Base-by-base conservation (phyloP, 345 rosid genomes). In the Eutrema japonicum region DNA sequence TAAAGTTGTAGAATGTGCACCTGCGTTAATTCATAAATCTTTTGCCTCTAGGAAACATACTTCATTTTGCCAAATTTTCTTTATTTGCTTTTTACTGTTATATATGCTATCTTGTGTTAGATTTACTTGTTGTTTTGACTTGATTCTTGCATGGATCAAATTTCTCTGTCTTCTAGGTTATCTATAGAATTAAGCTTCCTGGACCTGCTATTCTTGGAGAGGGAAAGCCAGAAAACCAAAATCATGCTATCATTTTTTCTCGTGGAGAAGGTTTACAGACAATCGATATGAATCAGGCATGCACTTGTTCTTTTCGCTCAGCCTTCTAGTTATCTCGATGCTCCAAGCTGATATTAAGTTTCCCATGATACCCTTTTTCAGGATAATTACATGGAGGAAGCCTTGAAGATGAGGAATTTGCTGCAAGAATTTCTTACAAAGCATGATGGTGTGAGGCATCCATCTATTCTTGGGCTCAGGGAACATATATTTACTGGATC, bases 351-450 rank as follows among this genome's bases (percentile, higher is more conserved):
- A 33, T 51, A 29, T 13, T 30, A 43, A 50, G 45, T 50, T 49
- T 14, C 43, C 18, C 36, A 16, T 37, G 33, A 48, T 75, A 29
- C 40, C 70, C 42, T 61, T 73, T 27, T 53, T 13, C 57, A 95
- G 99, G 98, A 96, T 82, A 92, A 96, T 81, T 96, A 96, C 87
- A 87, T 96, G 99, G 99, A 96, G 79, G 99, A 96, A 82, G 98
- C 99, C 36, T 72, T 92, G 26, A 96, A 96, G 78, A 96, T 96
- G 99, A 89, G 99, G 79, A 96, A 96, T 77, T 77, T 96, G 73
- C 85, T 96, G 74, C 67, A 90, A 89, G 99, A 96, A 85, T 96
- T 96, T 79, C 99, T 96, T 45, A 83, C 82, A 70, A 89, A 83
- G 85, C 95, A 89, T 75, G 97, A 92, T 83, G 99, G 96, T 76